Percentiles rank a stretch among this genome's conserved stretches.
These are phyloP conservation scores for Petunia hybrid DNA, from an alignment of 305 asterid species.

Conservation along the genomic window DNA sequence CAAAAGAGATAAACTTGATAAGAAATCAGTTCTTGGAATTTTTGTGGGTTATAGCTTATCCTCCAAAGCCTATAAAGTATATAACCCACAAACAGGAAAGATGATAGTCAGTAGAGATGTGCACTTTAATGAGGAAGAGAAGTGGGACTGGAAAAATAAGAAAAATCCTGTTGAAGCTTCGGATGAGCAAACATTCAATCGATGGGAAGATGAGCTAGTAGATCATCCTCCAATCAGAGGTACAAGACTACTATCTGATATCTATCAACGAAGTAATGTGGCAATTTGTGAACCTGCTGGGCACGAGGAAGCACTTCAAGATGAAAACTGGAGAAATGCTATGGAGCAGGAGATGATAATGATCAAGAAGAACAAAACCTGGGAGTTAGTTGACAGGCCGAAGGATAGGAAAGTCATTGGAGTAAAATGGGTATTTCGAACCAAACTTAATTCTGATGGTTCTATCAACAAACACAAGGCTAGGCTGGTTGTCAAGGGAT, in stretches of 20 bases:
- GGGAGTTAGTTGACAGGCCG: slow-evolving; percentile 30
- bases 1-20: slow-evolving; percentile 5
- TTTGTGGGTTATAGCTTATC: slow-evolving; percentile 18
- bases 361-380: slow-evolving; percentile 23
- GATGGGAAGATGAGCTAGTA: not conserved
- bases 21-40: not conserved
- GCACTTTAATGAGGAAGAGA: not conserved
- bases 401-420: not conserved
- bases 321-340: not conserved
- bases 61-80: slow-evolving; percentile 23
- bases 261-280: slow-evolving; percentile 10
- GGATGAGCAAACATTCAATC: not conserved
- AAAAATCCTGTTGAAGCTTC: not conserved
- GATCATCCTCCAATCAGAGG: not conserved
- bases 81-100: not conserved
- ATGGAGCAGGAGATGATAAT: slow-evolving; percentile 4
- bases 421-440: slow-evolving; percentile 24
- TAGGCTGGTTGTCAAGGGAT: not conserved
- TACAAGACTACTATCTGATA: slow-evolving; percentile 1
- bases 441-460: slow-evolving; percentile 8
- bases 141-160: not conserved
- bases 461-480: slow-evolving; percentile 19
- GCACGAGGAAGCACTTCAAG: too few species aligned
- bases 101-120: not conserved
- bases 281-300: not conserved